Base-by-base conservation (phyloP, 2,329 filamentous ascomycete genomes). In the Alternaria sp. region DNA sequence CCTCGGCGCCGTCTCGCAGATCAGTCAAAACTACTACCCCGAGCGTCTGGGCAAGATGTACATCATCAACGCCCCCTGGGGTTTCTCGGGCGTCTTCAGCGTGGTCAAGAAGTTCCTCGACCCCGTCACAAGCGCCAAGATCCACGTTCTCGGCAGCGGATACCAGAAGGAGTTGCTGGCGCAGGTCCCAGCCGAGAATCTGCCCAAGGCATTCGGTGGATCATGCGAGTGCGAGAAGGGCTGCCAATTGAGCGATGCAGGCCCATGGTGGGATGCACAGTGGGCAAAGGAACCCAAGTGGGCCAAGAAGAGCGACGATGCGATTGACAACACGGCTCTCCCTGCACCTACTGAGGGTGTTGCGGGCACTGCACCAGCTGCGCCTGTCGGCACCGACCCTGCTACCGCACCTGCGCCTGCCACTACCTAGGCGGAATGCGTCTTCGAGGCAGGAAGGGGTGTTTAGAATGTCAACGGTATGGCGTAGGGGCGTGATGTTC, bases 11-110 rank as follows among this genome's bases (percentile, higher is more conserved):
- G 93, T 93, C 49, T 96, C 93, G 32, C 90, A 85, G 80, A 92
- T 99, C 83, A 97, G 93, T 69, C 96, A 98, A 84, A 97, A 98
- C 88, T 97, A 98, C 89, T 99, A 99, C 84, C 96, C 96, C 8
- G 96, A 99, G 87, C 92, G 96, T 63, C 87, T 99, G 63, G 96
- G 96, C 77, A 94, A 93, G 83, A 87, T 99, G 79, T 99, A 97
- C 87, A 85, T 99, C 74, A 97, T 99, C 89, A 99, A 99, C 83
- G 93, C 95, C 4, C 93, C 93, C 19, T 98, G 94, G 94, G 94
- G 94, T 25, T 98, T 98, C 86, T 90, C 90, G 66, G 87, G 87
- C 71, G 91, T 93, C 67, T 99, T 96, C 87, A 86, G 84, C 78
- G 87, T 96, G 61, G 88, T 98, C 82, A 97, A 96, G 87, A 89